A percentile compares a stretch with the other conserved stretches of the same genome.
phyloP scores from a whole-genome alignment of 768 basidiomycete genomes.

The Mycena rosella region DNA sequence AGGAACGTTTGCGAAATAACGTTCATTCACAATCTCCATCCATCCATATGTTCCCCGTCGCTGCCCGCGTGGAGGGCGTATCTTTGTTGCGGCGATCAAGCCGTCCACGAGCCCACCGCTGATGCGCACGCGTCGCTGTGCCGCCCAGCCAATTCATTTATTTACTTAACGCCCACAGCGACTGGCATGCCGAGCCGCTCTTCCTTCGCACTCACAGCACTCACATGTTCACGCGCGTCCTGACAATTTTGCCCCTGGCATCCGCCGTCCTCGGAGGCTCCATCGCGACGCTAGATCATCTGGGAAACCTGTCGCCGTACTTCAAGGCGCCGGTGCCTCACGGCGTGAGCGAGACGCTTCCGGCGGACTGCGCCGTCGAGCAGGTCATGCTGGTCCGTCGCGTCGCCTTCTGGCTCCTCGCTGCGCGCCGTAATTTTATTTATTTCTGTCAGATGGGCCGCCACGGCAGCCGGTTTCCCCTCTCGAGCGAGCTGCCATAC shows the following conservation, averaged over 20 bases:
- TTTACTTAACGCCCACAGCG: no score
- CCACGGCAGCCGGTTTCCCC: constrained; percentile 55
- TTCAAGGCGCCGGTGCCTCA: constrained; percentile 44
- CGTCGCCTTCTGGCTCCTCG: no score
- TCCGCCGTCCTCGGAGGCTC: constrained; percentile 9
- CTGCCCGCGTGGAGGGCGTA: neutral
- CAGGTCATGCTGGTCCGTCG: constrained; percentile 49
- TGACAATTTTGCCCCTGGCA: constrained; percentile 12
- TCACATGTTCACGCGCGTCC: neutral
- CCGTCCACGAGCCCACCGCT: neutral
- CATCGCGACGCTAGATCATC: constrained; percentile 26
- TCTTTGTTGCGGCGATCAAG: neutral
- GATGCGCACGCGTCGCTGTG: neutral
- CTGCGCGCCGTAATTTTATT: neutral
- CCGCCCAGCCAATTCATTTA: no score
- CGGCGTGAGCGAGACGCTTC: constrained; percentile 46
- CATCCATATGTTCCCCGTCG: neutral
- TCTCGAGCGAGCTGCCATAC: constrained; percentile 45
- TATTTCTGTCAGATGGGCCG: constrained; percentile 50
- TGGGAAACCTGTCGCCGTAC: constrained; percentile 55
- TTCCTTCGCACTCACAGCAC: neutral
- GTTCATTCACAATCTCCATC: neutral
- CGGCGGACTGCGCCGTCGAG: constrained; percentile 52
- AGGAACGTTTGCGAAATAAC: neutral
- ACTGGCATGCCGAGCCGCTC: neutral